Conservation (phyloP, 192 early-diverging fungal genomes). For the Phlyctochytrium arcticum region DNA sequence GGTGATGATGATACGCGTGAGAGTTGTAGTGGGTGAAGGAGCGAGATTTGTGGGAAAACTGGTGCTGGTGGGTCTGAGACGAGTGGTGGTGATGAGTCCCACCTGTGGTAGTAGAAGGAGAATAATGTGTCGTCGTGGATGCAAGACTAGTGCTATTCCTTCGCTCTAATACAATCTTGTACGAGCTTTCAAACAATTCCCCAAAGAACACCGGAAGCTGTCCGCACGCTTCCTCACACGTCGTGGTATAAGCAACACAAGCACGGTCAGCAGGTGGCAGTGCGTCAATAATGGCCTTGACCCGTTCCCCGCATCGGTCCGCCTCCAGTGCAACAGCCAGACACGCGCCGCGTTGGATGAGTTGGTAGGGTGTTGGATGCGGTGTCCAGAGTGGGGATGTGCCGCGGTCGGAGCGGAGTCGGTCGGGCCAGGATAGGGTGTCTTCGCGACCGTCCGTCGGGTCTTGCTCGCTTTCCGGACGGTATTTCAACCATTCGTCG, state of each 20-base stretch:
- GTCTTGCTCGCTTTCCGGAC: neutral
- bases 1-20: too few relatives aligned
- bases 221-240: constrained; percentile 17
- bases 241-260: constrained; percentile 11
- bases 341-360: constrained; percentile 12
- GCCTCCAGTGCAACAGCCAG: constrained; percentile 7
- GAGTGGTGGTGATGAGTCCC: too few relatives aligned
- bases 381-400: too few relatives aligned
- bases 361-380: neutral
- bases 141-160: too few relatives aligned
- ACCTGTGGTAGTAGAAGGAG: too few relatives aligned
- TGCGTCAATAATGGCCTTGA: neutral
- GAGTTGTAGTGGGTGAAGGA: too few relatives aligned
- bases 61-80: too few relatives aligned
- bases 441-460: too few relatives aligned
- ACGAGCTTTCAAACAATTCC: constrained; percentile 21
- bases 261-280: neutral
- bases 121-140: too few relatives aligned
- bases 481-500: constrained; percentile 4
- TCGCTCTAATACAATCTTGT: constrained; percentile 7
- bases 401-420: too few relatives aligned
- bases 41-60: too few relatives aligned
- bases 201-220: constrained; percentile 24
- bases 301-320: constrained; percentile 4
- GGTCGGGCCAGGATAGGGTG: too few relatives aligned